A percentile compares a stretch with the other conserved stretches of the same genome.
Conservation (phyloP, 169 alveolate species). For the Perkinsus marinus region DNA sequence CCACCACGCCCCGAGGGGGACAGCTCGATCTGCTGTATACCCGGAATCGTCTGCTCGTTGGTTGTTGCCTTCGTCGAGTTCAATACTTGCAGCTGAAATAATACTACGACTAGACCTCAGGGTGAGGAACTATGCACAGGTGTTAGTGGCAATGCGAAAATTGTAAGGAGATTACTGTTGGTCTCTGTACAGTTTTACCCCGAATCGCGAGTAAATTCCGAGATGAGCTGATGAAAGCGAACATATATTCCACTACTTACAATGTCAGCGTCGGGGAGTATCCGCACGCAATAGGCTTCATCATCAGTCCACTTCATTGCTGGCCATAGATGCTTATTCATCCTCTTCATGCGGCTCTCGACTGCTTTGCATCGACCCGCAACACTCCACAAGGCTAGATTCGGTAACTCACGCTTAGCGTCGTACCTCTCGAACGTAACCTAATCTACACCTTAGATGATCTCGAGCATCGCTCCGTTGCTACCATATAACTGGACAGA, state of each 20-base stretch:
- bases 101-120: too few relatives aligned
- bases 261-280: not conserved
- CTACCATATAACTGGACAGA: not conserved
- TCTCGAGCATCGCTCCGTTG: not conserved
- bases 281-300: not conserved
- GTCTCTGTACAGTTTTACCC: too few relatives aligned
- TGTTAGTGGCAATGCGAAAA: too few relatives aligned
- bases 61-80: not conserved
- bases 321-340: not conserved
- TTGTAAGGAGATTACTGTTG: too few relatives aligned
- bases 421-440: not conserved
- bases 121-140: too few relatives aligned
- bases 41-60: not conserved
- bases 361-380: not conserved
- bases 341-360: not conserved
- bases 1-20: not conserved
- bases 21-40: not conserved
- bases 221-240: too few relatives aligned
- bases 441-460: not conserved
- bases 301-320: not conserved
- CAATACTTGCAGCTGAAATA: not conserved
- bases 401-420: not conserved
- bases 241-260: not conserved
- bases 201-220: too few relatives aligned
- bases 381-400: not conserved